phyloP scores from a whole-genome alignment of 2,329 filamentous ascomycete species.

The Neobulgaria alba region DNA sequence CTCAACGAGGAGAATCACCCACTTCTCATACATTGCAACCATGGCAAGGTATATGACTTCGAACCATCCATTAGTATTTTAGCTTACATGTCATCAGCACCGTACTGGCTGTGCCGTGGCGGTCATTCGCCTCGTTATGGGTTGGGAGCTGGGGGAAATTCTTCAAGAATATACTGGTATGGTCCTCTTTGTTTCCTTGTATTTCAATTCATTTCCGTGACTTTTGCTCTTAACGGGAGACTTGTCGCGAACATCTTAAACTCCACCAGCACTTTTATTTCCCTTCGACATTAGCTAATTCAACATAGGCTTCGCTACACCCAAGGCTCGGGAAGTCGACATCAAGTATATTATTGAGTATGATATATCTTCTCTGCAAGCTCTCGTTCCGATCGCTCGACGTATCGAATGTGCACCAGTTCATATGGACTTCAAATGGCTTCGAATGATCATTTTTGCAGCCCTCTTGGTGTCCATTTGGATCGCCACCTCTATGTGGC shows the following conservation, averaged over 20 bases:
- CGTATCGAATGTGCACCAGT: neutral
- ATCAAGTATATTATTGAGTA: constrained; percentile 49
- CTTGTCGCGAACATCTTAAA: no score
- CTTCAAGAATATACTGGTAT: constrained; percentile 60
- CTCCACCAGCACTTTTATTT: no score
- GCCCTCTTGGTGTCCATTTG: constrained; percentile 12
- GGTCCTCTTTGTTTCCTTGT: neutral
- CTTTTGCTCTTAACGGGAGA: no score
- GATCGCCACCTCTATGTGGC: no score
- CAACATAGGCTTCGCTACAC: constrained; percentile 47
- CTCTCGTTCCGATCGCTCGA: constrained; percentile 25
- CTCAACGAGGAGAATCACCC: constrained; percentile 69
- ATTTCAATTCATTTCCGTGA: no score
- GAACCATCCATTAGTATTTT: neutral
- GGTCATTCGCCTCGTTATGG: constrained; percentile 63
- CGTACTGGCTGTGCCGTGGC: constrained; percentile 85
- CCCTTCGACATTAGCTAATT: no score
- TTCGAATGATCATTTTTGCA: constrained; percentile 9
- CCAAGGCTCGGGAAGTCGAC: constrained; percentile 53
- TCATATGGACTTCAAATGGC: constrained; percentile 6
- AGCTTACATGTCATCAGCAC: constrained; percentile 43
- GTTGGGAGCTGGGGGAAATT: constrained; percentile 54
- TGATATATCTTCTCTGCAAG: constrained; percentile 32
- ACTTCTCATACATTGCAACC: constrained; percentile 84
- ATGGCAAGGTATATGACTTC: constrained; percentile 56